Evolutionary conservation across 2,329 filamentous ascomycete species (phyloP).

Genomic region (Pseudopithomyces maydicus): DNA sequence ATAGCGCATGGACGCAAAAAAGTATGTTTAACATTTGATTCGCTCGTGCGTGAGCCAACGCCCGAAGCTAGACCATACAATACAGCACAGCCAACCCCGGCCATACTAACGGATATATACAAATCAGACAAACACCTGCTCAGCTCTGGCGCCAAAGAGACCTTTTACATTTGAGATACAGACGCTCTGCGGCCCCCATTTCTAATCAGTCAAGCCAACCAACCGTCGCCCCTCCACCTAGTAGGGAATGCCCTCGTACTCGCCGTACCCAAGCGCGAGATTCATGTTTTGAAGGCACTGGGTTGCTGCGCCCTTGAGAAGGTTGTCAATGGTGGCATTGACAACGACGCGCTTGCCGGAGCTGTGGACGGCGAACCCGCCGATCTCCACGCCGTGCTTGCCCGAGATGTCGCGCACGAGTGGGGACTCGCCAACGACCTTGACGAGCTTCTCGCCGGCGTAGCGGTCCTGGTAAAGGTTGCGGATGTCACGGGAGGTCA

Average conservation of each 20-base stretch:
- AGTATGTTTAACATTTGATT: background rate
- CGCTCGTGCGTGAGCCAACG: background rate
- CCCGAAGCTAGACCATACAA: conserved; percentile 3
- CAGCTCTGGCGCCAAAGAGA: background rate
- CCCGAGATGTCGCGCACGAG: conserved; percentile 82
- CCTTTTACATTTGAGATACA: background rate
- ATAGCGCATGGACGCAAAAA: background rate
- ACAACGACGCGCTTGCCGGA: conserved; percentile 91
- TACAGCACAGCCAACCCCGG: background rate
- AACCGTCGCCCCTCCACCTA: conserved; percentile 15
- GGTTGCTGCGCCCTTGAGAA: conserved; percentile 90
- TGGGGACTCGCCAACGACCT: conserved; percentile 86
- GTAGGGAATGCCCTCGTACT: conserved; percentile 83
- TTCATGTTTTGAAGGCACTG: conserved; percentile 98
- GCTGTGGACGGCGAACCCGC: conserved; percentile 91
- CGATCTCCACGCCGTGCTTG: conserved; percentile 90
- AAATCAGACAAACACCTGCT: background rate
- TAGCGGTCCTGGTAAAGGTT: conserved; percentile 96
- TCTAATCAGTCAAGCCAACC: background rate
- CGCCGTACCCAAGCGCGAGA: conserved; percentile 82
- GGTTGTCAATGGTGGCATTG: conserved; percentile 90
- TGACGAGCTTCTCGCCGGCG: conserved; percentile 92
- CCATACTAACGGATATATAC: background rate
- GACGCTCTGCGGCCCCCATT: background rate
- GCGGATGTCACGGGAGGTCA: conserved; percentile 90